Conservation (phyloP, 257 asterid species). For the Primulina huaijiensis region DNA sequence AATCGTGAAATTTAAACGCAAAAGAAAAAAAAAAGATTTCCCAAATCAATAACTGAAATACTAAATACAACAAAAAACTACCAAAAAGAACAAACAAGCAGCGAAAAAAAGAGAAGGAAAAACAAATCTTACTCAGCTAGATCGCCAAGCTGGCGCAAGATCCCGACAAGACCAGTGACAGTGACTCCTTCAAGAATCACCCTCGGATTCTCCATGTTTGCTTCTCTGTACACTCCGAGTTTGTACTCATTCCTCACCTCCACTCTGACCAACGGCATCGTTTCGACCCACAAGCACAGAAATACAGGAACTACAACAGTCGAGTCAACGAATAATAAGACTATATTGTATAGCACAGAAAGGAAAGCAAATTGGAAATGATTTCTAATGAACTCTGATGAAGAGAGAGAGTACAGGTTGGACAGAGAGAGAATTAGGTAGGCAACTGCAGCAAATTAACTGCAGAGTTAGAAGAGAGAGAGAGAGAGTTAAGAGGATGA, state of each 20-base stretch:
- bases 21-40: neutral
- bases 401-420: conserved; percentile 4
- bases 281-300: neutral
- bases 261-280: conserved; percentile 83
- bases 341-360: neutral
- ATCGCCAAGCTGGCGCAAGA: conserved; percentile 94
- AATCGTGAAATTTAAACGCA: neutral
- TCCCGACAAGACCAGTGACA: conserved; percentile 84
- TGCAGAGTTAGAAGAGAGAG: conserved; percentile 39
- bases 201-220: conserved; percentile 73
- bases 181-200: conserved; percentile 73
- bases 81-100: neutral
- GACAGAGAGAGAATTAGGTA: conserved; percentile 34
- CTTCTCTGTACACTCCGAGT: conserved; percentile 58
- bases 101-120: neutral
- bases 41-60: neutral
- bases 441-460: conserved; percentile 49
- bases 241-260: conserved; percentile 76
- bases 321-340: neutral
- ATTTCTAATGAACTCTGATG: conserved; percentile 28
- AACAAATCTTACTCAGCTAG: conserved; percentile 63
- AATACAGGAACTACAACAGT: conserved; percentile 25
- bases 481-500: neutral
- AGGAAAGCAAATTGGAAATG: neutral
- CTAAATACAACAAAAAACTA: conserved; percentile 2